These are phyloP conservation scores for Verticillium nubilum DNA, from an alignment of 2,329 filamentous ascomycete genomes.

Conservation along the genomic window DNA sequence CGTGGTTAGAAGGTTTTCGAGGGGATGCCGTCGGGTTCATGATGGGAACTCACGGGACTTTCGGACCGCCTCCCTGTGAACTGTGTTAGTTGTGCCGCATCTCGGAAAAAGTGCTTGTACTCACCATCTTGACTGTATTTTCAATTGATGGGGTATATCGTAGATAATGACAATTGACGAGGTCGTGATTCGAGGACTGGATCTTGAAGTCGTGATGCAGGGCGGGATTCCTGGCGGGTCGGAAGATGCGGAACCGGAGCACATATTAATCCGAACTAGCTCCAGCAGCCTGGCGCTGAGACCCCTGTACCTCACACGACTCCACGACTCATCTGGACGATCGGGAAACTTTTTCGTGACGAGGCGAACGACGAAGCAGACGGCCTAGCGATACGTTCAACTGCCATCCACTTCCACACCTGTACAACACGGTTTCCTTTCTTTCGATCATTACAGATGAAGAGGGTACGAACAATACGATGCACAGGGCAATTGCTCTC, in stretches of 20 bases:
- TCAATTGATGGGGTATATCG: slow-evolving; percentile 23
- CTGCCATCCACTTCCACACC: slow-evolving; percentile 10
- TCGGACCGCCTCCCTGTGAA: slow-evolving; percentile 67
- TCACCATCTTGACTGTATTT: slow-evolving; percentile 50
- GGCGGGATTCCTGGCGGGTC: background rate
- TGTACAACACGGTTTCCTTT: slow-evolving; percentile 3
- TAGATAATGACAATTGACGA: slow-evolving; percentile 14
- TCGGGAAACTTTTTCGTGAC: slow-evolving; percentile 30
- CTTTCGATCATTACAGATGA: slow-evolving; percentile 24
- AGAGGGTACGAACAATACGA: slow-evolving; percentile 35
- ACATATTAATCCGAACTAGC: background rate
- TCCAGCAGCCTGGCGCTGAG: background rate
- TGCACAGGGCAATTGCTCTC: slow-evolving; percentile 35
- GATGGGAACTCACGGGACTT: slow-evolving; percentile 45
- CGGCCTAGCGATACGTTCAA: slow-evolving; percentile 30
- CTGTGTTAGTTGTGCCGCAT: slow-evolving; percentile 30
- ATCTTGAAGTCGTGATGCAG: background rate
- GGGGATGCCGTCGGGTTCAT: slow-evolving; percentile 3
- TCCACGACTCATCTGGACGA: slow-evolving; percentile 24
- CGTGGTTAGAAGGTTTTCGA: slow-evolving; percentile 15
- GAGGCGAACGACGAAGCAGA: slow-evolving; percentile 21
- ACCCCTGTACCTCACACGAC: slow-evolving; percentile 23
- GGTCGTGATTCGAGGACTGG: slow-evolving; percentile 1
- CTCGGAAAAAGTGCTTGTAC: slow-evolving; percentile 10
- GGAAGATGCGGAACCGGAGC: slow-evolving; percentile 10